phyloP scores from a whole-genome alignment of 176 grass and related monocot genomes.

The Avena insularis region DNA sequence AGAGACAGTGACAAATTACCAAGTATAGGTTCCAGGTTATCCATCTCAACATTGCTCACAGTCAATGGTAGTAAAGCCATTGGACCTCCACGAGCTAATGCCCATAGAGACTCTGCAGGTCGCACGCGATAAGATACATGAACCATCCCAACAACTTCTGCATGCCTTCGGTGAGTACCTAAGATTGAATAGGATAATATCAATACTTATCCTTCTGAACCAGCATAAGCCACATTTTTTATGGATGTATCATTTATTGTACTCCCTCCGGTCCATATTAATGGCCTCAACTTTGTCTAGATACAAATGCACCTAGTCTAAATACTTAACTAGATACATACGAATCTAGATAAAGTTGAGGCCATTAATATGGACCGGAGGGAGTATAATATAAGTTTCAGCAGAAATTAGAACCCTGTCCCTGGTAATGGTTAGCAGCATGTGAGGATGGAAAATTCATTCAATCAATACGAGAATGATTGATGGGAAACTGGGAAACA shows the following conservation, averaged over 20 bases:
- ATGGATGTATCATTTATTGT: not conserved
- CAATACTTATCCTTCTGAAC: conserved; percentile 43
- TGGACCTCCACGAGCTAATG: conserved; percentile 88
- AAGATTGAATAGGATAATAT: conserved; percentile 62
- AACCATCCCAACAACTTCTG: conserved; percentile 93
- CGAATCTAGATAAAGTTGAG: too few relatives aligned
- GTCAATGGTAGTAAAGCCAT: conserved; percentile 90
- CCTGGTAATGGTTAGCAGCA: conserved; percentile 20
- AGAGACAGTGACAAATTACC: conserved; percentile 72
- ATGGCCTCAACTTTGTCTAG: too few relatives aligned
- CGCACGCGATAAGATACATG: conserved; percentile 77
- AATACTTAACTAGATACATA: too few relatives aligned
- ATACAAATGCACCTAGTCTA: too few relatives aligned
- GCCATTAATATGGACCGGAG: too few relatives aligned
- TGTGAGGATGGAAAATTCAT: conserved; percentile 20
- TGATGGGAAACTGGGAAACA: not conserved
- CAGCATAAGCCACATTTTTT: not conserved
- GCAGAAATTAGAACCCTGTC: conserved; percentile 16
- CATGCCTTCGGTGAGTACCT: conserved; percentile 85
- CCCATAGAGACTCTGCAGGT: conserved; percentile 90
- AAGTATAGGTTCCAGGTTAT: conserved; percentile 92
- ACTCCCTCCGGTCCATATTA: too few relatives aligned
- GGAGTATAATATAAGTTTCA: conserved; percentile 3
- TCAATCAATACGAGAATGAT: conserved; percentile 17
- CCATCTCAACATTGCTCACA: conserved; percentile 86